Base-by-base conservation (phyloP, 176 grass and related monocot genomes). In the Raddia distichophylla region DNA sequence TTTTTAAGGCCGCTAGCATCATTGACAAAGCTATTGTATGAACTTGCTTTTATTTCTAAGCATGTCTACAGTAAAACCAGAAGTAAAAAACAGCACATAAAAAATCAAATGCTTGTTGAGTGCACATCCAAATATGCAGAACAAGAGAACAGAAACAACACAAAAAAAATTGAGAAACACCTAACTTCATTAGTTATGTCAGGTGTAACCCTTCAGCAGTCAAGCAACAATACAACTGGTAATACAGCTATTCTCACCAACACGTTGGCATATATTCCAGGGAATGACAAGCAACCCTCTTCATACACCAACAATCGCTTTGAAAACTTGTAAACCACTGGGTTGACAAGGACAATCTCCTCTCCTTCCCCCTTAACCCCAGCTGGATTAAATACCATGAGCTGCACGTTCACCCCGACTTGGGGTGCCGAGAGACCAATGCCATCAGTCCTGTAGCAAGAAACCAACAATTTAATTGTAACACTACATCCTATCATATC, bases 261-360 rank as follows among this genome's bases (percentile, higher is more conserved):
- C 71, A 99, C 90, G 76, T 99, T 91, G 51, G 86, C 96, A 86
- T 91, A 99, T 79, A 95, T 99, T 76, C 91, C 77, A 48, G 96
- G 96, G 89, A 99, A 99, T 9, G 96, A 99, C 76, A 99, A 93
- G 80, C 93, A 99, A 3, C 96, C 96, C 85, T 99, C 96, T 76
- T 99, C 88, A 43, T 84, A 93, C 55, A 90, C 67, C 18, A 85
- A 42, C 57, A 82, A 86, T 59, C 86, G 78, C 62, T 86, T 91
- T 3, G 93, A 89, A 63, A 87, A 74, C 84, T 99, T 99, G 84
- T 90, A 95, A 15, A 95, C 74, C 56, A 88, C 85, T 16, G 93
- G 96, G 68, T 99, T 99, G 34, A 99, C 88, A 60, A 99, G 96
- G 63, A 99, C 82, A 89, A 93, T 91, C 67, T 99, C 93, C 73